Evolutionary conservation across 2,329 filamentous ascomycete genomes (phyloP).

Genomic region (Elsinoe batatas): DNA sequence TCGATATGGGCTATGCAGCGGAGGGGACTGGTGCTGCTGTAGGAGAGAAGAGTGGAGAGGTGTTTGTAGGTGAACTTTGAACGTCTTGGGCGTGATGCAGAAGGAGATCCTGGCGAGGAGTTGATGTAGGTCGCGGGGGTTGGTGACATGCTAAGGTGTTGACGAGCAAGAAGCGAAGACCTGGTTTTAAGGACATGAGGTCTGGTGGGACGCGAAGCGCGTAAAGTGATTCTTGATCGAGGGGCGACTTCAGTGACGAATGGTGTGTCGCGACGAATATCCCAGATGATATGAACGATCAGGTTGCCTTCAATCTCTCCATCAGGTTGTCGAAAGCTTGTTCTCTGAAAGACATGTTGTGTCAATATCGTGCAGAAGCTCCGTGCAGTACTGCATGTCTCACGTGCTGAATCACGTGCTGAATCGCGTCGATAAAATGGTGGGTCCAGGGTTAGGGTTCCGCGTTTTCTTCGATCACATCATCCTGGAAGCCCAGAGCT

Average conservation of each 20-base stretch:
- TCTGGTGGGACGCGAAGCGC: constrained; percentile 4
- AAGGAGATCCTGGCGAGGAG: constrained; percentile 37
- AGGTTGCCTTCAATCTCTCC: no score
- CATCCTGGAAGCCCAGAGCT: no score
- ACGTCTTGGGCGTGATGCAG: constrained; percentile 29
- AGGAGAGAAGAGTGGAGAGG: constrained; percentile 63
- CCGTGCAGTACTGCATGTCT: no score
- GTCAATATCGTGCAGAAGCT: no score
- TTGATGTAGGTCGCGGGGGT: constrained; percentile 35
- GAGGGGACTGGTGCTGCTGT: constrained; percentile 62
- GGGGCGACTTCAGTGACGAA: not conserved
- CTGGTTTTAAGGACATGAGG: not conserved
- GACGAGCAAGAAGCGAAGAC: not conserved
- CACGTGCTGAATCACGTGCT: no score
- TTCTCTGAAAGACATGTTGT: no score
- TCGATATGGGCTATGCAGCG: constrained; percentile 87
- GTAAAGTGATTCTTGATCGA: not conserved
- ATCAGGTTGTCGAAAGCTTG: no score
- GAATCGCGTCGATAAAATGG: no score
- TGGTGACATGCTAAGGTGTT: constrained; percentile 33
- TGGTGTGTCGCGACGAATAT: no score
- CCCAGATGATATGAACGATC: no score
- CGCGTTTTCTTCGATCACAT: no score
- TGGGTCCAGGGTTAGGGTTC: no score
- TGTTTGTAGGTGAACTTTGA: constrained; percentile 83